Conservation (phyloP, 768 basidiomycete species). For the Mrakia hoshinonis region DNA sequence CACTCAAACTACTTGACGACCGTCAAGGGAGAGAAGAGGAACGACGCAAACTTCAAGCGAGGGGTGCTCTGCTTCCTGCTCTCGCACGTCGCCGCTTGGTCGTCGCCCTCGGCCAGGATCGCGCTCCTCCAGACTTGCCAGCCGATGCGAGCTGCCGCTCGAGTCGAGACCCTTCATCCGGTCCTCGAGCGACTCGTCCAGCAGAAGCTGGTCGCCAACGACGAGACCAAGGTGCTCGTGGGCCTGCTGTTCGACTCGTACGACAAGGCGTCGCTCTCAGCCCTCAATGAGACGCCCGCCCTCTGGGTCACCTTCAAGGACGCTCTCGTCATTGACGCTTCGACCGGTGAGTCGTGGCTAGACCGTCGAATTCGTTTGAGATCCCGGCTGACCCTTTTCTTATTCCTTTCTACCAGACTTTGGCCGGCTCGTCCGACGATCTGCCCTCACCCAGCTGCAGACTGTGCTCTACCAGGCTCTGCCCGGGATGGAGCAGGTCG, state of each 20-base stretch:
- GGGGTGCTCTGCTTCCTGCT: conserved; percentile 65
- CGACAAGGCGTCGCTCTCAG: conserved; percentile 49
- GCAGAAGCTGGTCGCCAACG: conserved; percentile 19
- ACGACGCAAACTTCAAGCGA: conserved; percentile 53
- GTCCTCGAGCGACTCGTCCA: conserved; percentile 45
- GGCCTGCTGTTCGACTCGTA: conserved; percentile 33
- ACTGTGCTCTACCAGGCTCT: conserved; percentile 54
- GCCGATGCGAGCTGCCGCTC: conserved; percentile 48
- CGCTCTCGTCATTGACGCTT: conserved; percentile 4
- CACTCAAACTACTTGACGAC: conserved; percentile 52
- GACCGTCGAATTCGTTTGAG: too few relatives aligned
- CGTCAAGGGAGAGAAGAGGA: conserved; percentile 52
- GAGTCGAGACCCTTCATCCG: conserved; percentile 54
- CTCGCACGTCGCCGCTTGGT: conserved; percentile 64
- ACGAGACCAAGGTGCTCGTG: conserved; percentile 28
- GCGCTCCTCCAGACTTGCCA: conserved; percentile 50
- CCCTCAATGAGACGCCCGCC: conserved; percentile 24
- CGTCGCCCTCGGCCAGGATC: conserved; percentile 47
- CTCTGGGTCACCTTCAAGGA: conserved; percentile 23
- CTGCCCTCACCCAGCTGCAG: conserved; percentile 45
- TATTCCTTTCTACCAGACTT: background rate
- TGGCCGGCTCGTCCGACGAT: conserved; percentile 19
- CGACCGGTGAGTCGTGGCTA: background rate
- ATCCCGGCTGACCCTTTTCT: background rate
- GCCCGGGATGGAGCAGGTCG: conserved; percentile 49